phyloP scores from a whole-genome alignment of 345 rosid genomes.

The Eutrema japonicum region DNA sequence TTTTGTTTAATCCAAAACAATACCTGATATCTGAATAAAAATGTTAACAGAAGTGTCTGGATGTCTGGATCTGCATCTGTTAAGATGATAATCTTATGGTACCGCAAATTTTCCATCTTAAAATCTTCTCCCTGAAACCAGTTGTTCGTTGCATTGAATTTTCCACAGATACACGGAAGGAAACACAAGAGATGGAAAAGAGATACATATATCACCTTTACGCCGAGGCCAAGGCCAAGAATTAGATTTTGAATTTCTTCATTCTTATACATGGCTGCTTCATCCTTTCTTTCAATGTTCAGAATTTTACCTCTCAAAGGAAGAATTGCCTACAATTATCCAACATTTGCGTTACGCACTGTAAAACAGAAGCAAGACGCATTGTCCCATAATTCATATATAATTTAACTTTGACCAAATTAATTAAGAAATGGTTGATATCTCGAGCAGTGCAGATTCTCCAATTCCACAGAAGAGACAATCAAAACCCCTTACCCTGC shows the following conservation, averaged over 20 bases:
- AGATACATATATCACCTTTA: slow-evolving; percentile 59
- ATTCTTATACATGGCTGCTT: slow-evolving; percentile 98
- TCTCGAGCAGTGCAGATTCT: slow-evolving; percentile 5
- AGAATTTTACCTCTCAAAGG: slow-evolving; percentile 97
- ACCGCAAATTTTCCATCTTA: slow-evolving; percentile 78
- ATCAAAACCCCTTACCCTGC: too few species aligned
- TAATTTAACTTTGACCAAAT: slow-evolving; percentile 4
- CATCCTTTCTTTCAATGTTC: slow-evolving; percentile 92
- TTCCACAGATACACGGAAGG: slow-evolving; percentile 11
- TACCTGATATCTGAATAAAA: slow-evolving; percentile 99
- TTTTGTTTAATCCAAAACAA: not conserved
- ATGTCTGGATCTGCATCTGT: slow-evolving; percentile 99
- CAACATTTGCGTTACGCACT: slow-evolving; percentile 16
- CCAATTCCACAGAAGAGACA: slow-evolving; percentile 15
- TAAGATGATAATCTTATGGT: slow-evolving; percentile 92
- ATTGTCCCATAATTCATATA: not conserved
- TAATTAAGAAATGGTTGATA: not conserved
- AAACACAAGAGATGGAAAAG: slow-evolving; percentile 10
- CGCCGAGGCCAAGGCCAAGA: slow-evolving; percentile 95
- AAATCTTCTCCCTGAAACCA: slow-evolving; percentile 89
- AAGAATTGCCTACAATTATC: slow-evolving; percentile 81
- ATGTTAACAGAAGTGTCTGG: slow-evolving; percentile 85
- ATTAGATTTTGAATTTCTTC: slow-evolving; percentile 97
- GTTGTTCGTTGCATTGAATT: slow-evolving; percentile 21
- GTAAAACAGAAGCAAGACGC: slow-evolving; percentile 11